Percentiles rank a stretch among this genome's conserved stretches.
Conservation (phyloP, 148 eudicot species). For the Vaccinium myrtillus region DNA sequence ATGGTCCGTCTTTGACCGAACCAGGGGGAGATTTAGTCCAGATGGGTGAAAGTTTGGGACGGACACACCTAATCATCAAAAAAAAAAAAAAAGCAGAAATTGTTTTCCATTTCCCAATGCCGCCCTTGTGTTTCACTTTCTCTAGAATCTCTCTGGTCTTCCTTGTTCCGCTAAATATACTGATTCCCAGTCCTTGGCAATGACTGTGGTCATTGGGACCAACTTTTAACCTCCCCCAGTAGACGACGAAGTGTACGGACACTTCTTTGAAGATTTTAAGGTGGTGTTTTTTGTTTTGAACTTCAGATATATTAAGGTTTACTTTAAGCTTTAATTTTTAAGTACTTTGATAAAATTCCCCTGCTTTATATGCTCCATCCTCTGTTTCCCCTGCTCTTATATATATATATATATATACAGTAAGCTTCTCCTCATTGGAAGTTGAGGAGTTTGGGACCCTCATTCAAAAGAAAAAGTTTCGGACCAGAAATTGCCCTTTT, state of each 20-base stretch:
- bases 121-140: too few relatives aligned
- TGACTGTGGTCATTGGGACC: not conserved
- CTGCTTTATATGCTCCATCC: not conserved
- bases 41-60: too few relatives aligned
- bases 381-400: too few relatives aligned
- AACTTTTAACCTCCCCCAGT: not conserved
- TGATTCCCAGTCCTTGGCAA: not conserved
- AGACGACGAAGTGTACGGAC: not conserved
- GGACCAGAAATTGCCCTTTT: too few relatives aligned
- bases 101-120: not conserved
- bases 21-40: too few relatives aligned
- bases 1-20: too few relatives aligned
- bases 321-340: not conserved
- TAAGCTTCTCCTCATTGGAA: too few relatives aligned
- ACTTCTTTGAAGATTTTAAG: constrained; percentile 15
- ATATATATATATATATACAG: too few relatives aligned
- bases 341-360: not conserved
- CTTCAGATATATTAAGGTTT: not conserved
- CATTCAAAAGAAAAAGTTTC: too few relatives aligned
- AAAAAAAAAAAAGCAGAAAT: not conserved
- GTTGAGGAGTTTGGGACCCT: too few relatives aligned
- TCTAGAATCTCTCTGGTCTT: not conserved
- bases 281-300: not conserved
- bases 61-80: too few relatives aligned
- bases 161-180: not conserved